Evolutionary conservation across 2,329 filamentous ascomycete species (phyloP), one percentile per base, ranked within the genome.

Genomic region (Talaromyces sp.): DNA sequence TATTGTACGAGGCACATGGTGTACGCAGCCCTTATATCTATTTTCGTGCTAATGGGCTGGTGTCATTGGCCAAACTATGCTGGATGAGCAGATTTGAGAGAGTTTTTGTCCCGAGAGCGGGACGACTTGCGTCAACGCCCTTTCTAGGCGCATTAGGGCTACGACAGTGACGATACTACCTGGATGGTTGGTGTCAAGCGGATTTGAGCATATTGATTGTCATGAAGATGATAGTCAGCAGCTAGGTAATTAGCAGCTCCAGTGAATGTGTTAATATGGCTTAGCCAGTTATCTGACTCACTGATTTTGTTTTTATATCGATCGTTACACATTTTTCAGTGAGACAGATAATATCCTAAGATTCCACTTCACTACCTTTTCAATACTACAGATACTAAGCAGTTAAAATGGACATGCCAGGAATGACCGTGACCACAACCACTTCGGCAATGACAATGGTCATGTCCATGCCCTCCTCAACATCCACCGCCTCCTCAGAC

Each of bases 141-240:
- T 25, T 28, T 16, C 11, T 48, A 25, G n/a, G 25, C 28, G n/a
- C 25, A 14, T 52, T 52, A 52, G 48, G 48, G 48, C 48, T 52
- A 50, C 7, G 11, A 14, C 6, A 23, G 5, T 48, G 18, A 11
- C 14, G 39, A n/a, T 40, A 1, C 39, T 40, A 40, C 16, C 16
- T 7, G 7, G 16, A 48, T 25, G 21, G 18, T 23, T 23, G 11
- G 42, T n/a, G 7, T 35, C 35, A 35, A 31, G 28, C 25, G 28
- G 61, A 62, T 54, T 67, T 68, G 66, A 65, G 68, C 48, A 69
- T 65, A 63, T 63, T 61, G 58, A 33, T 63, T 61, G 58, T 18
- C 8, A 21, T 48, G 25, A 33, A 11, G 3, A 33, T 52, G 35
- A n/a, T 50, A 18, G 28, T 28, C 0, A 28, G 14, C 16, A 40